Evolutionary conservation across 169 alveolate species (phyloP).

Genomic region (Perkinsus marinus): DNA sequence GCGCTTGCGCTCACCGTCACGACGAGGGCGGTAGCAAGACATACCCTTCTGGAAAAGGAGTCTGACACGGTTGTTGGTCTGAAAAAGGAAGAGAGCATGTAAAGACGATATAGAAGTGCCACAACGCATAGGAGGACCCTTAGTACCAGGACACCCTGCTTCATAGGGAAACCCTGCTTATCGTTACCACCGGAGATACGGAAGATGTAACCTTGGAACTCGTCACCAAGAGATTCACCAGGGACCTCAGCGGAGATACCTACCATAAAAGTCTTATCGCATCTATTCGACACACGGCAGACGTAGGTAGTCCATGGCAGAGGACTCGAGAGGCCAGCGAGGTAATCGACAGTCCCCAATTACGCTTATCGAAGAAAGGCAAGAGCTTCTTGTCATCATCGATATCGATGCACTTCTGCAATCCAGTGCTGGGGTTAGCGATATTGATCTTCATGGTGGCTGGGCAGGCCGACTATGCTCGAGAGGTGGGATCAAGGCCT

Average conservation of each 20-base stretch:
- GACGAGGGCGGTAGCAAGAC: constrained; percentile 89
- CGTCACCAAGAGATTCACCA: constrained; percentile 94
- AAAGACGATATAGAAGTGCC: background rate
- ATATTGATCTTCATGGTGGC: constrained; percentile 82
- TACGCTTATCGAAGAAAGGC: constrained; percentile 86
- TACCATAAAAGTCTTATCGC: constrained; percentile 67
- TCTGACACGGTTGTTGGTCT: constrained; percentile 62
- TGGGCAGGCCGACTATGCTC: constrained; percentile 1
- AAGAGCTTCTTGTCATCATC: constrained; percentile 95
- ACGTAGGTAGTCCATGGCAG: background rate
- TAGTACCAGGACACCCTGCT: constrained; percentile 88
- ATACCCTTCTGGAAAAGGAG: constrained; percentile 64
- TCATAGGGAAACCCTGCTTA: constrained; percentile 99
- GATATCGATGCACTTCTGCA: constrained; percentile 89
- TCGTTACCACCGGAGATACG: constrained; percentile 94
- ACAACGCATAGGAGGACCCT: constrained; percentile 42
- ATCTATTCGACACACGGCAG: background rate
- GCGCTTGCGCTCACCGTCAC: constrained; percentile 94
- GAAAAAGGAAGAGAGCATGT: background rate
- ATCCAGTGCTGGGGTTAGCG: constrained; percentile 86
- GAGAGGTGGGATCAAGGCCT: background rate
- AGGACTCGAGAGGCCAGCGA: background rate
- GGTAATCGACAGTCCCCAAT: background rate
- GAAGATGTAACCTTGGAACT: constrained; percentile 90
- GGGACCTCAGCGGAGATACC: constrained; percentile 72